Percentiles rank a stretch among this genome's conserved stretches.
Evolutionary conservation across 371 early-diverging fungal species (phyloP).

Genomic region (Circinella minor): DNA sequence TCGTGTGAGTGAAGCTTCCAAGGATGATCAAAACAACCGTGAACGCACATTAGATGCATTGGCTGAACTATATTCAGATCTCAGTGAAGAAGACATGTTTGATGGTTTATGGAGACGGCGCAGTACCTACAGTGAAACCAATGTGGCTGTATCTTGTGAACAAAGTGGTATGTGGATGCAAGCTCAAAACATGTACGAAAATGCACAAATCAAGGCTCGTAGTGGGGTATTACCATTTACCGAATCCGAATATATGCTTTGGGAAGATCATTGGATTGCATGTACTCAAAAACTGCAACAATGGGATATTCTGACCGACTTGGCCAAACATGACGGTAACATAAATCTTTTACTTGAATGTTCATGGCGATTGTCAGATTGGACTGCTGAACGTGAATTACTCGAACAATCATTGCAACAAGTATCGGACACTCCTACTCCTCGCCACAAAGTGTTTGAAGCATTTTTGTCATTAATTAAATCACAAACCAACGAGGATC

Average conservation of each 20-base stretch:
- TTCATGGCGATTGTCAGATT: slow-evolving; percentile 92
- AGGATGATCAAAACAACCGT: slow-evolving; percentile 88
- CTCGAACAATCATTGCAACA: slow-evolving; percentile 67
- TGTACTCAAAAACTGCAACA: slow-evolving; percentile 95
- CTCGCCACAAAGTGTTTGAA: slow-evolving; percentile 86
- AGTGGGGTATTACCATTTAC: slow-evolving; percentile 88
- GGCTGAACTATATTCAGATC: slow-evolving; percentile 76
- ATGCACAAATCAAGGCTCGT: slow-evolving; percentile 92
- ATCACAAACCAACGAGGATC: slow-evolving; percentile 67
- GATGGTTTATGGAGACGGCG: slow-evolving; percentile 94
- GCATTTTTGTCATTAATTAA: slow-evolving; percentile 81
- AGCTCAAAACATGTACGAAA: slow-evolving; percentile 94
- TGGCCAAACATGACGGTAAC: slow-evolving; percentile 90
- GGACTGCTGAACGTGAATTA: slow-evolving; percentile 80
- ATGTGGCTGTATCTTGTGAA: slow-evolving; percentile 94
- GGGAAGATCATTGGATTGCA: slow-evolving; percentile 98
- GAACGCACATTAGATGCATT: slow-evolving; percentile 91
- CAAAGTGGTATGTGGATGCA: slow-evolving; percentile 94
- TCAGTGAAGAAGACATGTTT: slow-evolving; percentile 91
- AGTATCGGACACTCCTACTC: slow-evolving; percentile 61
- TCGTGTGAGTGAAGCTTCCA: slow-evolving; percentile 55
- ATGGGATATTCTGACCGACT: slow-evolving; percentile 97
- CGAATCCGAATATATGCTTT: slow-evolving; percentile 96
- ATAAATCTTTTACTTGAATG: slow-evolving; percentile 86
- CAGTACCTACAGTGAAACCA: slow-evolving; percentile 93